These are phyloP conservation scores for Clarireedia homoeocarpa DNA, from an alignment of 2,329 filamentous ascomycete species.

Conservation along the genomic window DNA sequence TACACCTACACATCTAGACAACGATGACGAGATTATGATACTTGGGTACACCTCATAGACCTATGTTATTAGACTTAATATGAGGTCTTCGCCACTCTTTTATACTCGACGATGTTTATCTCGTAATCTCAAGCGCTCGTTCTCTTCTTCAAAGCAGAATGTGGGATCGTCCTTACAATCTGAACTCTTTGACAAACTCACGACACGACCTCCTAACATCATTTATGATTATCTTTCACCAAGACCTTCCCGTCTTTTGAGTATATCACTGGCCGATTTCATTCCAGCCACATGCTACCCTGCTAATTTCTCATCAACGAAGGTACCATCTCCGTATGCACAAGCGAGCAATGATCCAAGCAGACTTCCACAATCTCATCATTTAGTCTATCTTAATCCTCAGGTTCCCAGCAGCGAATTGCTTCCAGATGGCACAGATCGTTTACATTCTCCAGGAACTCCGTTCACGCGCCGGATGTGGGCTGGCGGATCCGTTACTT, in stretches of 20 bases:
- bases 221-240: conserved; percentile 47
- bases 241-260: conserved; percentile 57
- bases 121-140: neutral
- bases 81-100: conserved; percentile 11
- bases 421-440: conserved; percentile 77
- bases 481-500: conserved; percentile 69
- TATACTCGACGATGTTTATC: neutral
- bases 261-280: conserved; percentile 50
- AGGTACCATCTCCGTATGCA: conserved; percentile 15
- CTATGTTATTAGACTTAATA: neutral
- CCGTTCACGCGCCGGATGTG: conserved; percentile 76
- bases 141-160: neutral
- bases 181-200: conserved; percentile 18
- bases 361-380: conserved; percentile 56
- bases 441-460: conserved; percentile 63
- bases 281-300: conserved; percentile 33
- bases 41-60: neutral
- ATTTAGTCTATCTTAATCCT: conserved; percentile 82
- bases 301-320: conserved; percentile 12
- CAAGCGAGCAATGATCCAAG: neutral
- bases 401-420: conserved; percentile 54
- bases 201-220: conserved; percentile 16
- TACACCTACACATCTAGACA: neutral
- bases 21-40: neutral
- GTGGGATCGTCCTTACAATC: conserved; percentile 10